These are phyloP conservation scores for Klebsormidium nitens DNA, from an alignment of 139 green algal species.

Conservation along the genomic window DNA sequence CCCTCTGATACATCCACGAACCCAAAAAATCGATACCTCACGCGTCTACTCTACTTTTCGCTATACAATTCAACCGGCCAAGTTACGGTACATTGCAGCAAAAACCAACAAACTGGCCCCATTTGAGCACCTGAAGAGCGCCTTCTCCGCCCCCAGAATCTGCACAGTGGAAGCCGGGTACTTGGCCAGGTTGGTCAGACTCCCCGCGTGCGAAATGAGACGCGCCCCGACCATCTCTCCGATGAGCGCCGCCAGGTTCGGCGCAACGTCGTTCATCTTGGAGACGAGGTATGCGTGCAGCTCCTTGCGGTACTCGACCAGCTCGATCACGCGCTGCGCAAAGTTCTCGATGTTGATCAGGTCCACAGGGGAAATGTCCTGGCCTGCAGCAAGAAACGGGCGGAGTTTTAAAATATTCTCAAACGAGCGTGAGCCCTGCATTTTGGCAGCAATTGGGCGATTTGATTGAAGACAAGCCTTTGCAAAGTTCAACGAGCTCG, in stretches of 20 bases:
- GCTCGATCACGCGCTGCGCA: conserved; percentile 81
- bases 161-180: conserved; percentile 96
- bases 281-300: conserved; percentile 74
- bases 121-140: conserved; percentile 76
- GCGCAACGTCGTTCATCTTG: conserved; percentile 86
- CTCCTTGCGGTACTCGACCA: conserved; percentile 86
- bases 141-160: conserved; percentile 99
- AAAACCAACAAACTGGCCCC: not conserved
- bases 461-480: no score
- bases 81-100: not conserved
- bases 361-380: conserved; percentile 97
- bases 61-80: not conserved
- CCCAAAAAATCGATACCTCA: no score
- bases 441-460: no score
- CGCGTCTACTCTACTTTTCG: no score
- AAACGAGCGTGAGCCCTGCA: no score
- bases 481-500: no score
- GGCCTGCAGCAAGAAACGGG: conserved; percentile 59
- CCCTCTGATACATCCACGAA: no score
- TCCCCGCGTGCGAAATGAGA: conserved; percentile 89
- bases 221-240: conserved; percentile 93
- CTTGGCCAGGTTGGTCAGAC: conserved; percentile 95
- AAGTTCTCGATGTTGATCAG: conserved; percentile 97
- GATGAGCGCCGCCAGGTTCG: conserved; percentile 93
- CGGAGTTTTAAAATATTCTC: no score